phyloP scores from a whole-genome alignment of 2,329 filamentous ascomycete species.

The Metarhizium anisopliae region DNA sequence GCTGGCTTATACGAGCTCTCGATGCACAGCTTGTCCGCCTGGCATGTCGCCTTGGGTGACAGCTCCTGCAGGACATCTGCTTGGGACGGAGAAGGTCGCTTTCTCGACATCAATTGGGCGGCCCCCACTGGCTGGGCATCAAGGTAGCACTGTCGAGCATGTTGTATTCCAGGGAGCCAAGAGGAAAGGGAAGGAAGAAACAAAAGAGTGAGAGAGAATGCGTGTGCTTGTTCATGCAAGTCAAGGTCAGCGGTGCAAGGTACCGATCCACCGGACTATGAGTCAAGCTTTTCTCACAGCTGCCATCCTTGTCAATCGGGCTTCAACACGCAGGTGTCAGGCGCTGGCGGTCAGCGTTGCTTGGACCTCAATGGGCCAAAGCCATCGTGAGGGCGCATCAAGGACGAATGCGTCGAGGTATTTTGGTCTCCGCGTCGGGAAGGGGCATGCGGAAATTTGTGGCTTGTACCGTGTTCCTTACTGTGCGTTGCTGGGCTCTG shows the following conservation, averaged over 20 bases:
- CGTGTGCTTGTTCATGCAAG: constrained; percentile 4
- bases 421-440: background rate
- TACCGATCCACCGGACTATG: constrained; percentile 2
- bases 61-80: background rate
- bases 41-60: background rate
- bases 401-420: background rate
- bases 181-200: background rate
- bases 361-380: background rate
- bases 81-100: background rate
- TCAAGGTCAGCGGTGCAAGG: constrained; percentile 1
- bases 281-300: background rate
- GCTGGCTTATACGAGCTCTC: background rate
- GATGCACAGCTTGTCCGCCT: background rate
- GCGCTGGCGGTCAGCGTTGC: constrained; percentile 1
- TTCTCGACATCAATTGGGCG: no score
- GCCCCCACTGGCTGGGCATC: constrained; percentile 4
- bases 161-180: background rate
- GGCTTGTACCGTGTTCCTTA: background rate
- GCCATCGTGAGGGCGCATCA: background rate
- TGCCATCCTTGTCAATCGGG: constrained; percentile 2
- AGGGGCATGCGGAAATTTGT: background rate
- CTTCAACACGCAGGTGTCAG: constrained; percentile 3
- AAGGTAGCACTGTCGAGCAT: background rate
- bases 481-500: background rate
- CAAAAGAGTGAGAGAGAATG: background rate